Evolutionary conservation across 768 basidiomycete genomes (phyloP).

Genomic region (Leccinellum luteum): DNA sequence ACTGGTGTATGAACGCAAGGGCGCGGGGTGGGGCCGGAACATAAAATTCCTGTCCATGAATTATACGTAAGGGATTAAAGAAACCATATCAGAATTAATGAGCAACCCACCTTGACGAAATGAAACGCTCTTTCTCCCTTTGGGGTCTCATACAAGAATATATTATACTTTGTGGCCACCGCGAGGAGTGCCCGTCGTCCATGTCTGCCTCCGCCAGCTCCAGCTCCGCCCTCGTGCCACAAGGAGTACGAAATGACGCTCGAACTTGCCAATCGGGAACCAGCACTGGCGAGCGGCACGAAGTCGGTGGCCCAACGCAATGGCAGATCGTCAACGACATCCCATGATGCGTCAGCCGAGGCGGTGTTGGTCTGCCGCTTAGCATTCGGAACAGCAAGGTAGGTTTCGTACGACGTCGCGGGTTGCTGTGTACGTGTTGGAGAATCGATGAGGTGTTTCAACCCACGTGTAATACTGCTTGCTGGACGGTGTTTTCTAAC

Average conservation of each 20-base stretch:
- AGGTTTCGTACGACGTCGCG: constrained; percentile 27
- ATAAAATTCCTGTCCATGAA: constrained; percentile 70
- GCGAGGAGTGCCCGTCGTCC: constrained; percentile 60
- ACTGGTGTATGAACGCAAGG: constrained; percentile 69
- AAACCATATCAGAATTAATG: not conserved
- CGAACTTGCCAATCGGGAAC: constrained; percentile 58
- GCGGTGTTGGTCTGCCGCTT: constrained; percentile 28
- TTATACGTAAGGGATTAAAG: constrained; percentile 1
- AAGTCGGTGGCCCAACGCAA: constrained; percentile 87
- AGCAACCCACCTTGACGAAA: constrained; percentile 60
- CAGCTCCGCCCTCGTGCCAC: constrained; percentile 57
- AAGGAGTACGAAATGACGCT: constrained; percentile 67
- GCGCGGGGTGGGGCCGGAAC: constrained; percentile 67
- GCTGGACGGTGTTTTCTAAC: constrained; percentile 50
- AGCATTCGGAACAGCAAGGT: constrained; percentile 29
- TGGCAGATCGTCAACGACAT: constrained; percentile 69
- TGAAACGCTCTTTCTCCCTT: constrained; percentile 80
- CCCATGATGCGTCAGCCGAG: constrained; percentile 59
- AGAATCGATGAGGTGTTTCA: constrained; percentile 55
- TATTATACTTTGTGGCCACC: constrained; percentile 69
- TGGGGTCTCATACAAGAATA: constrained; percentile 78
- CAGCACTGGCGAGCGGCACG: constrained; percentile 67
- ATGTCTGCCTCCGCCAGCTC: constrained; percentile 41
- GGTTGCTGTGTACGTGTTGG: constrained; percentile 31
- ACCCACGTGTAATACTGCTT: constrained; percentile 57